Evolutionary conservation across 2,329 filamentous ascomycete genomes (phyloP), one percentile per base, ranked within the genome.

Genomic region (Aureobasidium vineae): DNA sequence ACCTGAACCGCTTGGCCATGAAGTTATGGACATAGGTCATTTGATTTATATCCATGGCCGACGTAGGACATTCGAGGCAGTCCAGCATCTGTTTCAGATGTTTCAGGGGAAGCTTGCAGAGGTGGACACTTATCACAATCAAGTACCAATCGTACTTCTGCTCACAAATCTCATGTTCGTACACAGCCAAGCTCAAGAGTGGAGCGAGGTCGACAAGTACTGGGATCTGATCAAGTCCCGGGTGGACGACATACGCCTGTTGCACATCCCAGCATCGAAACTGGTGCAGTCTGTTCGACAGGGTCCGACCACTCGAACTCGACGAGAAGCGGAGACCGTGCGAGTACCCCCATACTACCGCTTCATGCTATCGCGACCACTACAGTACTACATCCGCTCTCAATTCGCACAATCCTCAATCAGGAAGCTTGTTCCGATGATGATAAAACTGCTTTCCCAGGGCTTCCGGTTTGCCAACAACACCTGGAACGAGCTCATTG

Each of bases 401-500:
- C 75, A 89, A 11, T 75, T 79, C 38, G 72, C 72, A 28, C 85
- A 86, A 65, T 36, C 63, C 2, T 31, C 65, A 10, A 45, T 49
- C 23, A 84, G 85, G 67, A 81, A 85, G 40, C 66, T 71, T 16
- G 53, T 68, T 11, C 70, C 75, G 15, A 68, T 79, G 15, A 69
- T 77, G 50, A 74, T 36, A 68, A 76, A 85, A 19, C 75, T 92
- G 33, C 79, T 85, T 10, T 74, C 75, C 1, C 82, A 84, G 47
- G 94, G 93, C 13, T 97, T 94, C 79, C 79, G 81, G 33, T 77
- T 97, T 66, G 88, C 91, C 73, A 88, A 85, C 74, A 84, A 84
- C 71, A 92, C 91, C 71, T 96, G 92, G 92, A 95, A 96, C 74
- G 82, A 85, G 60, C 88, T 90, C 70, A 83, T 97, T 65, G 86